These are phyloP conservation scores for Pleurotus tuber-regium DNA, from an alignment of 768 basidiomycete species.

Conservation along the genomic window DNA sequence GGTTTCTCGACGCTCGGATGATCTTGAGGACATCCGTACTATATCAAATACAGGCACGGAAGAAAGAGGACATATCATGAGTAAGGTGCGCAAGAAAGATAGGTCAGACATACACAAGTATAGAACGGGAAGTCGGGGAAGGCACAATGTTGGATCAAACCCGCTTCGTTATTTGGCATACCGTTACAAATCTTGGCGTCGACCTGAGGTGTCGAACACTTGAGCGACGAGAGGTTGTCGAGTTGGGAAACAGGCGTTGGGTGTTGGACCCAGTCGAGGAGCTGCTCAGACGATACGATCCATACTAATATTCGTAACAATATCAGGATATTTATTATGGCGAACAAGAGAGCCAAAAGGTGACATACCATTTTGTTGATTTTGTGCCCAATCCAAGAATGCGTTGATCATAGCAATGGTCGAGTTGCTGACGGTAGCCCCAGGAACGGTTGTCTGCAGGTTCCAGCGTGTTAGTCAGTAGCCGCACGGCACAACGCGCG, in stretches of 20 bases:
- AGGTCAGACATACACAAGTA: constrained; percentile 57
- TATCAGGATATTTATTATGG: background rate
- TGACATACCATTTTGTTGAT: constrained; percentile 55
- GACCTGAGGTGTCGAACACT: constrained; percentile 64
- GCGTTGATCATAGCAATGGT: constrained; percentile 75
- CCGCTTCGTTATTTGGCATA: constrained; percentile 63
- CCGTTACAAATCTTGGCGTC: constrained; percentile 74
- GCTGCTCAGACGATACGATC: constrained; percentile 71
- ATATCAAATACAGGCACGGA: background rate
- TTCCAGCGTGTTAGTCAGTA: no score
- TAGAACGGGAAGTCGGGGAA: constrained; percentile 79
- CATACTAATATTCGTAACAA: constrained; percentile 43
- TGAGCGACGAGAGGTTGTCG: constrained; percentile 47
- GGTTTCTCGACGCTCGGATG: constrained; percentile 58
- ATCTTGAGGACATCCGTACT: constrained; percentile 73
- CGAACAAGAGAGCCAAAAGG: background rate
- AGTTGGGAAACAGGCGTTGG: constrained; percentile 66
- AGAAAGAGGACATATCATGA: no score
- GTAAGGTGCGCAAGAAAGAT: background rate
- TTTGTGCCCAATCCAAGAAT: constrained; percentile 81
- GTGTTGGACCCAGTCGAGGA: constrained; percentile 72
- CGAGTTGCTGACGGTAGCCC: constrained; percentile 44
- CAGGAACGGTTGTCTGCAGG: constrained; percentile 63
- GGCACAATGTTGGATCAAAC: constrained; percentile 56
- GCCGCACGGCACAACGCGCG: no score